These are phyloP conservation scores for Vaccinium myrtillus DNA, from an alignment of 148 eudicot species.

Conservation along the genomic window DNA sequence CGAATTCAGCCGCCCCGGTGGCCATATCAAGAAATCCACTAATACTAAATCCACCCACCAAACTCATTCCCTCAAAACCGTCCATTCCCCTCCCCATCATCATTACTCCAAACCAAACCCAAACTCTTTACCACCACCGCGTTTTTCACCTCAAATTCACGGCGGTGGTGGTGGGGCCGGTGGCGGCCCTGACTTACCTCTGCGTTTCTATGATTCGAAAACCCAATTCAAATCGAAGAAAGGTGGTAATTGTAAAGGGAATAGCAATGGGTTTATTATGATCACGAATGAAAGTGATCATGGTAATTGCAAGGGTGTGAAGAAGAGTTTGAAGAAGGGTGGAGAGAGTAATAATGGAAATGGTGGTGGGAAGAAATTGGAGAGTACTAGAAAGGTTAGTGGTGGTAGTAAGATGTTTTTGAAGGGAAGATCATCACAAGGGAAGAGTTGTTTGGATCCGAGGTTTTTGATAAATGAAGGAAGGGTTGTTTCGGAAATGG, in stretches of 20 bases:
- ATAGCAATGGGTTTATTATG: background rate
- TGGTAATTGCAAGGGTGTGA: background rate
- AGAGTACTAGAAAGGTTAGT: background rate
- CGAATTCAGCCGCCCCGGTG: slow-evolving; percentile 82
- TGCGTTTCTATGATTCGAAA: background rate
- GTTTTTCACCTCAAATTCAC: background rate
- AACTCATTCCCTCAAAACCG: background rate
- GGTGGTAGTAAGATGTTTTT: slow-evolving; percentile 20
- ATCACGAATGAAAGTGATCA: background rate
- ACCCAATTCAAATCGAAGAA: slow-evolving; percentile 3
- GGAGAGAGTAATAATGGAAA: background rate
- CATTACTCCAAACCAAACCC: background rate
- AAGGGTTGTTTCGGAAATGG: slow-evolving; percentile 38
- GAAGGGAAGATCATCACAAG: slow-evolving; percentile 34
- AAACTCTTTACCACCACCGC: background rate
- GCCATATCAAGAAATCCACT: slow-evolving; percentile 31
- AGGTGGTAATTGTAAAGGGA: background rate
- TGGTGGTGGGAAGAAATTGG: background rate
- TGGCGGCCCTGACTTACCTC: background rate
- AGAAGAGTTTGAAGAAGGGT: slow-evolving; percentile 18
- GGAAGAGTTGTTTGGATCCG: slow-evolving; percentile 50
- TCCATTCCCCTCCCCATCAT: background rate
- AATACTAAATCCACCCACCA: background rate
- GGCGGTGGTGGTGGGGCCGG: no score
- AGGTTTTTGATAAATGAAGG: slow-evolving; percentile 77